Base-by-base conservation (phyloP, 106 monocot genomes). In the Platanthera guangdongensis region DNA sequence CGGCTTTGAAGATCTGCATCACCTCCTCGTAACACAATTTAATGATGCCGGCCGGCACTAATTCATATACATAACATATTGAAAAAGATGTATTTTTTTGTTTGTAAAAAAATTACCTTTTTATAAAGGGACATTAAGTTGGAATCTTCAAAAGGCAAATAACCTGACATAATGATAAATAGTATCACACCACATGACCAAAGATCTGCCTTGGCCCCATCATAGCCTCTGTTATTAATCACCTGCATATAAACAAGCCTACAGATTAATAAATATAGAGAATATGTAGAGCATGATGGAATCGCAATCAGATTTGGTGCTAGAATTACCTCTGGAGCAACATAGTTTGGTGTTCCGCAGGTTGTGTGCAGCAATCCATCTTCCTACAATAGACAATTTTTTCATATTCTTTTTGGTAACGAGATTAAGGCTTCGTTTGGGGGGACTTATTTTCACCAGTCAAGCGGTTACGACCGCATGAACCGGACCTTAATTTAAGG, bases 171-270 rank as follows among this genome's bases (percentile, higher is more conserved):
- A 12, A 95, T 84, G 52, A 95, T 88, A 78, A 88, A 95, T 75
- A 95, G 92, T 69, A 95, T 90, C 22, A 95, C 88, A 8, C 95
- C 95, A 75, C 95, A 95, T 21, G 95, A 95, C 95, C 95, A 95
- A 22, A 95, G 84, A 78, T 95, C 95, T 57, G 95, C 95, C 79
- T 87, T 92, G 68, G 88, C 88, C 14, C 95, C 95, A 87, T 95
- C 95, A 84, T 95, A 95, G 12, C 95, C 95, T 83, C 90, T 95
- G 77, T 92, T 84, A 18, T 89, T 82, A 51, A 95, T 87, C 51
- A 95, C 92, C 95, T 95, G 69, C 22, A 51, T 8, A 72, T 51
- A 21, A 11, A 45, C 2, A 15, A 51, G 12, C 14, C 21, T 21
- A 72, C n/a, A n/a, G n/a, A n/a, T n/a, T 9, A 72, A 4, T 51